Conservation (phyloP, 768 basidiomycete species). For the Tulasnella sp. region DNA sequence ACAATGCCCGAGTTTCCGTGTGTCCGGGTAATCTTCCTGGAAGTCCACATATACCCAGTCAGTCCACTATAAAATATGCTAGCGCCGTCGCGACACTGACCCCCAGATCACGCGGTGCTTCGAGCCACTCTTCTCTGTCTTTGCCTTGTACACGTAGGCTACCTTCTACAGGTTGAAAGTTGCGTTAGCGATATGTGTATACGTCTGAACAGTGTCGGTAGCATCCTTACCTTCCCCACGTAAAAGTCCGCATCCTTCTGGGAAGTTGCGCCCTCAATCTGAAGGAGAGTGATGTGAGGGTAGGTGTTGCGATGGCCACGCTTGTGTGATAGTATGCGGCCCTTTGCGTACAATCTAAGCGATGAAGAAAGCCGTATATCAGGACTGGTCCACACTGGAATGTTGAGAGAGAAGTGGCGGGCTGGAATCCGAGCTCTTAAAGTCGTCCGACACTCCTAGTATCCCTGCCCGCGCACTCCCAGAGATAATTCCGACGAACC, state of each 20-base stretch:
- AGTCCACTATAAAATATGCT: background rate
- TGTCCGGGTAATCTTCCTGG: too few relatives aligned
- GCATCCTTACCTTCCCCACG: slow-evolving; percentile 78
- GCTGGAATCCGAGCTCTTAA: background rate
- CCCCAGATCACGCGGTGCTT: slow-evolving; percentile 99
- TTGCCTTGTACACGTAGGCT: slow-evolving; percentile 96
- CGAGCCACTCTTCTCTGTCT: slow-evolving; percentile 86
- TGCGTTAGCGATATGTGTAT: background rate
- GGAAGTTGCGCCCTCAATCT: slow-evolving; percentile 90
- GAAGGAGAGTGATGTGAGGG: slow-evolving; percentile 92
- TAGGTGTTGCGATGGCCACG: slow-evolving; percentile 94
- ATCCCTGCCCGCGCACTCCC: background rate
- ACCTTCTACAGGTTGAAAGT: slow-evolving; percentile 49
- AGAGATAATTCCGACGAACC: background rate
- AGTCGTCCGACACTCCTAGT: background rate
- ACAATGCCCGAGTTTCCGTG: too few relatives aligned
- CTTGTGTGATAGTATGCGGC: slow-evolving; percentile 96
- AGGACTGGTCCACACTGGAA: background rate
- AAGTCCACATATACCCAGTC: too few relatives aligned
- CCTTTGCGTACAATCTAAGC: slow-evolving; percentile 84
- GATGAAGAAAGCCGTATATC: background rate
- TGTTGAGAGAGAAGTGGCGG: background rate
- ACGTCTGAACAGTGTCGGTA: background rate
- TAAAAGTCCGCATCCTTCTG: slow-evolving; percentile 97
- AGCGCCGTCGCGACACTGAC: slow-evolving; percentile 33